Base-by-base conservation (phyloP, 1,284 basidiomycete species). In the Omphalotus olearius region DNA sequence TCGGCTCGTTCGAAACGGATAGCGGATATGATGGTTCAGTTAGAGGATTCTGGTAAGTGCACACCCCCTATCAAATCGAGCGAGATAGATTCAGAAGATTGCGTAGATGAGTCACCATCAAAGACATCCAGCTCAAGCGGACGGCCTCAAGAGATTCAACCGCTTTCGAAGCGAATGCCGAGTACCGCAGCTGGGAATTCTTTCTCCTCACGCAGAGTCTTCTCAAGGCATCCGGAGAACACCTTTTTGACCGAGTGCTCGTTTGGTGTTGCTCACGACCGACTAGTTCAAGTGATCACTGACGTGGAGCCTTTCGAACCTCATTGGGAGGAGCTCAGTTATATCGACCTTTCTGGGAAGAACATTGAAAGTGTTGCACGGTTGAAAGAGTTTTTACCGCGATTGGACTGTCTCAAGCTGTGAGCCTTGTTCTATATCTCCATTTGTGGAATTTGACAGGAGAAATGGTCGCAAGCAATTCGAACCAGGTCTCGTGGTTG, bases 251-350 rank as follows among this genome's bases (percentile, higher is more conserved):
- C 88, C 3, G 93, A 98, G 62, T 97, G 94, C 63, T 98, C 94
- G 25, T 99, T 99, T 65, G 91, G 83, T 16, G 85, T 98, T 26
- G 83, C 93, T 7, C 91, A 92, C 63, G 95, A 98, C 66, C 82
- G 84, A 42, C 80, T 99, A 2, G 87, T 99, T 1, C 83, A 93
- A 67, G 83, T 93, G 56, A 92, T 99, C 63, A 98, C 95, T 39
- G 95, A 98, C 63, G 85, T 95, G 11, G 89, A 95, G 65, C 93
- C 95, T 1, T 98, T 93, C 70, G 91, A 95, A 65, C 93, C 94
- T 14, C 80, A 93, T 65, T 99, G 96, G 96, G 93, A 98, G 60
- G 75, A 82, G 43, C 70, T 99, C 57, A 74, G 66, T 51, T 69
- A 71, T 13, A 85, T 99, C 58, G 86, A 98, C 65, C 72, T 99